Conservation (phyloP, 345 rosid genomes). For the Arabidopsis arenosa region DNA sequence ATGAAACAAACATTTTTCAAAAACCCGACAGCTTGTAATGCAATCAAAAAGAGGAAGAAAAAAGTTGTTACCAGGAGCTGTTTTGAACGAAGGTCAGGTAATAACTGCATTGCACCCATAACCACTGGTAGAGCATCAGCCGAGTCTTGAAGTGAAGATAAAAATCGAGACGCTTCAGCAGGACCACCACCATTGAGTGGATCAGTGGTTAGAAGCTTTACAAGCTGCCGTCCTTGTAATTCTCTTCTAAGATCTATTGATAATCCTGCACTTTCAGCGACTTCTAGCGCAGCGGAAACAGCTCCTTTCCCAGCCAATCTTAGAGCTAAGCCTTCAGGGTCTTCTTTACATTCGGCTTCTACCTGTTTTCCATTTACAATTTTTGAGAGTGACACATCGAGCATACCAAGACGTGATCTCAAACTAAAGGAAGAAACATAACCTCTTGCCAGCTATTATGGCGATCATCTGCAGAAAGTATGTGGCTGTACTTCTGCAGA, state of each 20-base stretch:
- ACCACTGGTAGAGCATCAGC: constrained; percentile 96
- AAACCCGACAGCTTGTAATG: background rate
- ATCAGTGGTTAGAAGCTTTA: constrained; percentile 94
- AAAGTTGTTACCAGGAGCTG: constrained; percentile 78
- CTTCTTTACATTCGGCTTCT: constrained; percentile 84
- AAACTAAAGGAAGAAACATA: constrained; percentile 38
- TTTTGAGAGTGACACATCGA: constrained; percentile 10
- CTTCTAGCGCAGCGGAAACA: constrained; percentile 97
- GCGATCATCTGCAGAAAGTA: constrained; percentile 82
- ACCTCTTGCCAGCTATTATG: constrained; percentile 99
- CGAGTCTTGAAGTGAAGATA: constrained; percentile 85
- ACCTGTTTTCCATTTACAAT: constrained; percentile 53
- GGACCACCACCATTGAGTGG: constrained; percentile 99
- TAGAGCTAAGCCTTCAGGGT: constrained; percentile 97
- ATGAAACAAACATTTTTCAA: constrained; percentile 40
- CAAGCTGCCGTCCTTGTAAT: constrained; percentile 94
- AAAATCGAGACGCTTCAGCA: constrained; percentile 97
- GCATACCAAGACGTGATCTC: constrained; percentile 39
- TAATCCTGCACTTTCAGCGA: constrained; percentile 93
- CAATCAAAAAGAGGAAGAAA: constrained; percentile 15
- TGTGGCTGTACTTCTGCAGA: constrained; percentile 88
- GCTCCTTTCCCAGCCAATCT: constrained; percentile 98
- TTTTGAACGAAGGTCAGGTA: constrained; percentile 94
- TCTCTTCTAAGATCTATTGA: constrained; percentile 90
- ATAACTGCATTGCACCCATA: constrained; percentile 97